Conservation (phyloP, 208 protist species). For the Wallacemonas collosoma region DNA sequence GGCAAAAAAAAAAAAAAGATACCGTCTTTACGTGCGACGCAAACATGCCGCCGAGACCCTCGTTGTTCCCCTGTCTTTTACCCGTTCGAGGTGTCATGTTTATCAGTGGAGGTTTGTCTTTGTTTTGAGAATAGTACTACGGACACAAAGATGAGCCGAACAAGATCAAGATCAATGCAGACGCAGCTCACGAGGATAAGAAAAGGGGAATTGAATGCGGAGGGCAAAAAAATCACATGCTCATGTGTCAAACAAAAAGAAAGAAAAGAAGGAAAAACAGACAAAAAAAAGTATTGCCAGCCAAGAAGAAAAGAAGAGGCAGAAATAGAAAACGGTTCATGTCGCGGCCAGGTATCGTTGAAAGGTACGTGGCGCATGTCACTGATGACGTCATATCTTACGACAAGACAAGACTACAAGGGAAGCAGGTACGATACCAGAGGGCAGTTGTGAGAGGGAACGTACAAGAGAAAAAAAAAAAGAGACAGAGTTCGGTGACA, state of each 20-base stretch:
- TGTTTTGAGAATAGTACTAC: background rate
- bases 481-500: background rate
- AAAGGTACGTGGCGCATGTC: background rate
- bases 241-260: conserved; percentile 3
- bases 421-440: background rate
- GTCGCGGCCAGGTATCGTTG: background rate
- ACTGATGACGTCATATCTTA: background rate
- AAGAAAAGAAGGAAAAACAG: background rate
- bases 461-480: conserved; percentile 25
- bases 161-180: background rate
- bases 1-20: conserved; percentile 14
- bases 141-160: background rate
- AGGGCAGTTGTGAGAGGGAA: background rate
- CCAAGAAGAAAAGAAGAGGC: background rate
- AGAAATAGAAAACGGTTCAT: conserved; percentile 1
- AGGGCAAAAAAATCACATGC: background rate
- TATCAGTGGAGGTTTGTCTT: background rate
- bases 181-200: conserved; percentile 19
- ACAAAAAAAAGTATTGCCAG: no score
- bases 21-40: background rate
- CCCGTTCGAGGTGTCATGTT: background rate
- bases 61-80: background rate
- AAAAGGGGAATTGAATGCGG: conserved; percentile 6
- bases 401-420: background rate
- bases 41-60: background rate